Base-by-base conservation (phyloP, 495 filamentous ascomycete species). In the Rhizodiscina lignyota region DNA sequence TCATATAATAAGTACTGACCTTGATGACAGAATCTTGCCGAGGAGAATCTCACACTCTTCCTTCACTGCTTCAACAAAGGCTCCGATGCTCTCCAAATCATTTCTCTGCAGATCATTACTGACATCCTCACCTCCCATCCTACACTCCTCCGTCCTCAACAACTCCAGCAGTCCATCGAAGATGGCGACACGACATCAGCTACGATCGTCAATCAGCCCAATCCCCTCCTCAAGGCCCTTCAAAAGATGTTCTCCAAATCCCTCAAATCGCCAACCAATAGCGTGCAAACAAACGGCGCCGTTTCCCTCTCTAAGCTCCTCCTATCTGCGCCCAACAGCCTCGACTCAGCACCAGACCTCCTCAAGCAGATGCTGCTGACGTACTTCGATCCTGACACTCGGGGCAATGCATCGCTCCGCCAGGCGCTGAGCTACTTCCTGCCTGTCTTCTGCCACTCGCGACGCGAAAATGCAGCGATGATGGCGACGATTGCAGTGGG, bases 31-130 rank as follows among this genome's bases (percentile, higher is more conserved):
- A 79, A 78, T 10, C 69, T 96, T 10, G 91, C 89, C 4, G 78
- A 89, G 53, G 83, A 92, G 45, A 99, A 96, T 50, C 68, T 96
- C 32, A 80, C 73, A 0, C 72, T 96, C 4, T 96, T 99, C 56
- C 77, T 94, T 49, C 87, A 92, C 54, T 96, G 91, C 61, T 94
- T 85, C 57, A 79, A 63, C 57, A 91, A 91, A 59, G 89, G 89
- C 11, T 84, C 94, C 48, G 76, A 85, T 17, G 75, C 75, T 3
- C 64, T 97, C 32, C 84, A 96, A 53, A 77, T 81, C 23, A 89
- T 83, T 2, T 81, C 87, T 0, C 59, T 96, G 22, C 81, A 94
- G 32, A 89, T 92, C 42, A 69, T 96, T n/a, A 79, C 81, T 21
- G 89, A 97, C 55, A 89, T 96, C 54, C 63, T 96, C 19, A 80